Evolutionary conservation across 371 early-diverging fungal species (phyloP).

Genomic region (Neoconidiobolus thromboides): DNA sequence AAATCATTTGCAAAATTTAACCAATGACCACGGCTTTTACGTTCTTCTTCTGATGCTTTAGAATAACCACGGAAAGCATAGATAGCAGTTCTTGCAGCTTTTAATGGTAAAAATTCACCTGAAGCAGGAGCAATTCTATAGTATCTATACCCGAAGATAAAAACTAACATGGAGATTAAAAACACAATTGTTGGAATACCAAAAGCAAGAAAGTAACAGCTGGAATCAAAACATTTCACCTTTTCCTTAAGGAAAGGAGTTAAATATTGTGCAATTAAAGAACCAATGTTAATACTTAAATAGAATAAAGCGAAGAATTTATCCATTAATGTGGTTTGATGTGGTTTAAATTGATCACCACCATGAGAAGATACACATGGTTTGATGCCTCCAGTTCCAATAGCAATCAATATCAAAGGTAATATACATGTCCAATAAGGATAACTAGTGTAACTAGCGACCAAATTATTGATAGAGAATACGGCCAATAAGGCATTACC

Average conservation of each 20-base stretch:
- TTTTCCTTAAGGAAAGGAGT: not conserved
- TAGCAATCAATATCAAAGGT: constrained; percentile 2
- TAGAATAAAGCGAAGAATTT: constrained; percentile 7
- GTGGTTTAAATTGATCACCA: constrained; percentile 21
- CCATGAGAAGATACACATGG: constrained; percentile 26
- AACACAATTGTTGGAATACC: constrained; percentile 1
- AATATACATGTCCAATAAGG: not conserved
- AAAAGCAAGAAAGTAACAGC: constrained; percentile 4
- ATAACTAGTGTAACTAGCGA: not conserved
- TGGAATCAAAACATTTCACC: not conserved
- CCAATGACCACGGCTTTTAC: constrained; percentile 2
- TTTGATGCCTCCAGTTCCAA: constrained; percentile 30
- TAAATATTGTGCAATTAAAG: constrained; percentile 2
- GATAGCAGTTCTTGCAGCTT: constrained; percentile 1
- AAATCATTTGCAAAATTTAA: constrained; percentile 5
- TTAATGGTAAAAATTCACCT: constrained; percentile 24
- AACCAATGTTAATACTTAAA: not conserved
- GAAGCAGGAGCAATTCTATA: constrained; percentile 32
- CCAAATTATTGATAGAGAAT: constrained; percentile 3
- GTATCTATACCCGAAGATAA: constrained; percentile 22
- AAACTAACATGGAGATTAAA: constrained; percentile 17
- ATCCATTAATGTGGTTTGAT: not conserved
- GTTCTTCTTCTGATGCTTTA: not conserved
- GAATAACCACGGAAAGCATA: not conserved
- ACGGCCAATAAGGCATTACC: constrained; percentile 2